These are phyloP conservation scores for Emergomyces pasteurianus DNA, from an alignment of 2,329 filamentous ascomycete genomes.

Conservation along the genomic window DNA sequence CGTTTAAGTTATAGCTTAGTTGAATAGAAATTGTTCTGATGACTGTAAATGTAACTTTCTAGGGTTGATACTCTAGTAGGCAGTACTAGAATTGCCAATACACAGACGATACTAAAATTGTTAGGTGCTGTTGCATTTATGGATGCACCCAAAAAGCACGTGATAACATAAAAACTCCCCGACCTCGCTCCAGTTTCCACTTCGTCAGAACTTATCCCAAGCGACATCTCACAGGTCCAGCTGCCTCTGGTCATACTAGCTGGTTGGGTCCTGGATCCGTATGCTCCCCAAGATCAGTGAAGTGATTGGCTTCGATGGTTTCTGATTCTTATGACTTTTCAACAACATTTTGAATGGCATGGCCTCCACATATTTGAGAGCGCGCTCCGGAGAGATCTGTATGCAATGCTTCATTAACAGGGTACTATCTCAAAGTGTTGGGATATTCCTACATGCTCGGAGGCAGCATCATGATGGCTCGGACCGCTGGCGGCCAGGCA, in stretches of 20 bases:
- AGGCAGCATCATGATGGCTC: slow-evolving; percentile 10
- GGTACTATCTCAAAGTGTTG: background rate
- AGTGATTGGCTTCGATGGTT: background rate
- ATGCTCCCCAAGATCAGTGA: background rate
- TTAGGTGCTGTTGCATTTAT: no score
- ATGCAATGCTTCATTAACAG: background rate
- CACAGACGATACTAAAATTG: no score
- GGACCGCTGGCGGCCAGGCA: background rate
- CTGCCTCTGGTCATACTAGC: background rate
- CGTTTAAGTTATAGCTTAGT: no score
- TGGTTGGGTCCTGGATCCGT: background rate
- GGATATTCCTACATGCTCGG: background rate
- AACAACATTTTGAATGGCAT: background rate
- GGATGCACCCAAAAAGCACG: no score
- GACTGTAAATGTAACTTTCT: no score
- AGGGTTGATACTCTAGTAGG: no score
- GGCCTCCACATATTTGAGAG: background rate
- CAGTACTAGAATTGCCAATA: no score
- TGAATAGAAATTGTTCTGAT: no score
- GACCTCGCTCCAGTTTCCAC: no score
- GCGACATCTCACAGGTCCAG: background rate
- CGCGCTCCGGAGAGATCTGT: background rate
- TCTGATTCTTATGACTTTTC: background rate
- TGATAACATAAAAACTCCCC: no score
- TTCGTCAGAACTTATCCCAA: no score